Conservation (phyloP, 164 flowering plant species). For the Nymphaea colorata region DNA sequence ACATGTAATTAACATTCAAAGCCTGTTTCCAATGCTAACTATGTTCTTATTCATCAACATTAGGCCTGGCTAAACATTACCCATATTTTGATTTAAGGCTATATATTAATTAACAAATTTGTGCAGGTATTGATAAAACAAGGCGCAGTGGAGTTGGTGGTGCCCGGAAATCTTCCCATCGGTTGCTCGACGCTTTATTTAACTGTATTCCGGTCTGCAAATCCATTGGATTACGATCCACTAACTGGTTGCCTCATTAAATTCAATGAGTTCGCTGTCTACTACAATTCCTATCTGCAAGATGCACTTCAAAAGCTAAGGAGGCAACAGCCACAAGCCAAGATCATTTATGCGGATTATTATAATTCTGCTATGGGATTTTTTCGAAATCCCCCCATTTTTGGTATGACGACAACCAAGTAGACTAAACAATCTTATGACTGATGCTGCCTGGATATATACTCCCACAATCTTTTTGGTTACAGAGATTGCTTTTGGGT, state of each 20-base stretch:
- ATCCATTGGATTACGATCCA: slow-evolving; percentile 24
- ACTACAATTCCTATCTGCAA: slow-evolving; percentile 36
- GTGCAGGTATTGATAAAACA: slow-evolving; percentile 33
- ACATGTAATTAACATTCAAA: no score
- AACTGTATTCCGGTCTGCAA: slow-evolving; percentile 19
- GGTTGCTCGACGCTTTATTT: slow-evolving; percentile 40
- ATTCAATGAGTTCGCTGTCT: slow-evolving; percentile 27
- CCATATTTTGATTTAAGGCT: no score
- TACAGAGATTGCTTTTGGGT: slow-evolving; percentile 30
- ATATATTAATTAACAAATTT: background rate
- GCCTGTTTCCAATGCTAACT: no score
- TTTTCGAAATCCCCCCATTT: slow-evolving; percentile 18
- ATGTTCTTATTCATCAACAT: no score
- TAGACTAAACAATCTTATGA: background rate
- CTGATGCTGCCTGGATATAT: slow-evolving; percentile 8
- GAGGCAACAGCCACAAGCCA: slow-evolving; percentile 27
- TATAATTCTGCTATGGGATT: slow-evolving; percentile 28
- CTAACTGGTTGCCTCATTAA: slow-evolving; percentile 31
- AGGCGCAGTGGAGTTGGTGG: slow-evolving; percentile 41
- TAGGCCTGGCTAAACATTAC: no score
- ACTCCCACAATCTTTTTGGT: slow-evolving; percentile 21
- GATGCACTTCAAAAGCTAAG: slow-evolving; percentile 22
- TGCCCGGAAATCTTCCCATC: slow-evolving; percentile 47
- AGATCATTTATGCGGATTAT: slow-evolving; percentile 46
- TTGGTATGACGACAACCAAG: slow-evolving; percentile 21